Evolutionary conservation across 768 basidiomycete genomes (phyloP), one percentile per base, ranked within the genome.

Genomic region (Tephrocybe sp.): DNA sequence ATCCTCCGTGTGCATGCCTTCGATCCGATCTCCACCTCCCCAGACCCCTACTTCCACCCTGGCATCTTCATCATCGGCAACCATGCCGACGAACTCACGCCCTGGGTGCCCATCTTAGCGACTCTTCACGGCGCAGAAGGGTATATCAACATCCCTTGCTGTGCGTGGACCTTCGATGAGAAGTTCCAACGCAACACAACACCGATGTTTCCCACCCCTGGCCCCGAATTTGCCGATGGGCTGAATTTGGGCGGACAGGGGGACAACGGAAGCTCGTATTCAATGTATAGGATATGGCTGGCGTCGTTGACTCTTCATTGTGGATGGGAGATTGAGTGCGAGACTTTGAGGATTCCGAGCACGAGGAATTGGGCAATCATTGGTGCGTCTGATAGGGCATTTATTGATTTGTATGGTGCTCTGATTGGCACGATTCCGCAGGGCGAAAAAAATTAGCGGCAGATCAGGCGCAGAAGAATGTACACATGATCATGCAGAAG

Each of bases 61-160:
- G 82, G 76, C 1, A 68, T 75, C 2, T 98, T 97, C 69, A 69
- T 98, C 51, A 88, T 98, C 44, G 93, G 90, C 8, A 98, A 98
- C 70, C 96, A 98, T 66, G 89, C 95, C 0, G 96, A 98, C 70
- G 96, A 98, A 60, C 75, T 98, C 15, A 95, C 95, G 20, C 96
- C 96, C 0, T 98, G 95, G 95, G 66, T 93, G 0, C 92, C 96
- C 0, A 78, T 97, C 1, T 71, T 97, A 4, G 80, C 93, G 0
- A 84, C 86, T 0, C 57, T 86, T 12, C 69, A 77, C 28, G 59
- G 64, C 3, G 80, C 84, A 0, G 79, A 83, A 0, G 90, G 88
- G 4, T 90, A 89, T 59, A 66, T 92, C 38, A 87, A 80, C 4
- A 92, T 98, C 48, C 96, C 96, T 0, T 98, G 96, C 64, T 98